Evolutionary conservation across 805 yeast genomes (phyloP).

Genomic region (Nakazawaea anatomiae): DNA sequence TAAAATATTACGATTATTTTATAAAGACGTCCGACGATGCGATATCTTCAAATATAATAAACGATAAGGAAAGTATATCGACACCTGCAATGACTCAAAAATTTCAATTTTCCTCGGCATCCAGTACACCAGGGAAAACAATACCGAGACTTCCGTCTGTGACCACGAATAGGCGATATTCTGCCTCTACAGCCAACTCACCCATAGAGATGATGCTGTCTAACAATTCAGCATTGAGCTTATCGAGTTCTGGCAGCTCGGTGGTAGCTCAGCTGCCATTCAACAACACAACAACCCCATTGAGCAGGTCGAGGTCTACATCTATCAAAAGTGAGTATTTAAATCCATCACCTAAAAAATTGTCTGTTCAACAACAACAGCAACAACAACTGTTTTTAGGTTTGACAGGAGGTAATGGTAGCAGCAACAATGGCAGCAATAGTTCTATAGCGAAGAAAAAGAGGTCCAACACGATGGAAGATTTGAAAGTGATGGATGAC

Average conservation of each 20-base stretch:
- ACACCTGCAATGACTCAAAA: constrained; percentile 17
- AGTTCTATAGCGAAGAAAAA: neutral
- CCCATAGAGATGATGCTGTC: constrained; percentile 9
- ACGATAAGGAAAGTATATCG: constrained; percentile 19
- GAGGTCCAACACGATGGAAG: neutral
- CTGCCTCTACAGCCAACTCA: constrained; percentile 18
- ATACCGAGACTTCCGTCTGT: constrained; percentile 28
- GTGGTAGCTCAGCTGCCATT: neutral
- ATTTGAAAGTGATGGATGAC: neutral
- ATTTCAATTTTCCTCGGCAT: neutral
- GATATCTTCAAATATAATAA: constrained; percentile 15
- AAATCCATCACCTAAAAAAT: neutral
- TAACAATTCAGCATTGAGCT: constrained; percentile 1
- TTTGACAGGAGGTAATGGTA: neutral
- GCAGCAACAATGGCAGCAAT: neutral
- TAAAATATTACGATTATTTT: constrained; percentile 4
- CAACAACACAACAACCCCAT: neutral
- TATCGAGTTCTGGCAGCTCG: constrained; percentile 1
- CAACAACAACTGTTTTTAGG: neutral
- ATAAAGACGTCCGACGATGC: neutral
- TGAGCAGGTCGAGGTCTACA: neutral
- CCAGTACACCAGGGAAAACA: constrained; percentile 15
- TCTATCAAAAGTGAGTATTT: neutral
- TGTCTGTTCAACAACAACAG: neutral
- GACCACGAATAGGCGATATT: constrained; percentile 21